These are phyloP conservation scores for Bruguiera parviflora DNA, from an alignment of 345 rosid species.

Conservation along the genomic window DNA sequence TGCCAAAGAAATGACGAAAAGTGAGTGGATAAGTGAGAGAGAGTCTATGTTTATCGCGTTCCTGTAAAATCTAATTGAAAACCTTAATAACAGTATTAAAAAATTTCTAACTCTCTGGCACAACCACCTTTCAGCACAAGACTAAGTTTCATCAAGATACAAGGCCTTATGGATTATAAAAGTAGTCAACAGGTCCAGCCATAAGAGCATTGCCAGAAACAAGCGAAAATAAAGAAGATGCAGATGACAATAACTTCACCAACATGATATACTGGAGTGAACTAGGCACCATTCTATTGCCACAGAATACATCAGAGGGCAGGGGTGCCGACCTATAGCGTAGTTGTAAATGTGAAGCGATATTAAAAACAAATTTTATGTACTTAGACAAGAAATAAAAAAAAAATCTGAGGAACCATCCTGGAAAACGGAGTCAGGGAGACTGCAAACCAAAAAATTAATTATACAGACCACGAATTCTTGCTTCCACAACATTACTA, in stretches of 20 bases:
- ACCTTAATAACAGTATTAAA: too few species aligned
- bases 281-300: conserved; percentile 85
- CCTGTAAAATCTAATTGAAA: too few species aligned
- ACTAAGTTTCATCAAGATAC: too few species aligned
- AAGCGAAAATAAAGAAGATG: conserved; percentile 1
- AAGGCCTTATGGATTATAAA: background rate
- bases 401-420: conserved; percentile 25
- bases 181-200: background rate
- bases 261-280: conserved; percentile 82
- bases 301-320: conserved; percentile 88
- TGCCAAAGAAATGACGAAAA: too few species aligned
- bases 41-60: too few species aligned
- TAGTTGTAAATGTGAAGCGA: background rate
- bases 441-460: conserved; percentile 66
- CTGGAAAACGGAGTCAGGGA: conserved; percentile 95
- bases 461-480: conserved; percentile 79
- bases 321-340: conserved; percentile 73
- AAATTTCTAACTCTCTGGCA: too few species aligned
- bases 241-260: conserved; percentile 65
- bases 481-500: conserved; percentile 48
- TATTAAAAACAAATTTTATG: background rate
- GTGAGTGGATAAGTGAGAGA: too few species aligned
- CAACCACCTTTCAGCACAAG: too few species aligned
- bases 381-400: background rate
- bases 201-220: background rate